These are phyloP conservation scores for Cardamine occulta DNA, from an alignment of 345 rosid genomes.

Conservation along the genomic window DNA sequence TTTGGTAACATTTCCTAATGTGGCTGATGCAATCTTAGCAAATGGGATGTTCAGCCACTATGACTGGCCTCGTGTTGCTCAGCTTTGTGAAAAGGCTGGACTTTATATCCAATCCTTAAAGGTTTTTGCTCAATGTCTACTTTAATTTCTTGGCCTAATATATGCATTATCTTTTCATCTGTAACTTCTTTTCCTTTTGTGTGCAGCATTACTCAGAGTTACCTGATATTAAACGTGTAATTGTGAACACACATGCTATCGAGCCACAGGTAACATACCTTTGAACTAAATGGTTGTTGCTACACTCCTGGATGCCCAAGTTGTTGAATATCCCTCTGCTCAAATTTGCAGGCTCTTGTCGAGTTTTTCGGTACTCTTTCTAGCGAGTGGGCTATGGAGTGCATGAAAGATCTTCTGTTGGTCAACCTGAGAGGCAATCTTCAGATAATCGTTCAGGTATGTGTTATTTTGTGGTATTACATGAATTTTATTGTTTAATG, in stretches of 20 bases:
- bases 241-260: conserved; percentile 99
- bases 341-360: conserved; percentile 75
- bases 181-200: conserved; percentile 39
- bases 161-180: conserved; percentile 12
- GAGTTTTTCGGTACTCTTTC: conserved; percentile 99
- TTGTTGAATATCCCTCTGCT: conserved; percentile 26
- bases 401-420: conserved; percentile 98
- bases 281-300: conserved; percentile 20
- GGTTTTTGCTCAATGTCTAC: conserved; percentile 49
- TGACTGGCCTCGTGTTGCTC: conserved; percentile 96
- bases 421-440: conserved; percentile 97
- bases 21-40: conserved; percentile 99
- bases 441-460: conserved; percentile 99
- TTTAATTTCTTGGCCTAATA: conserved; percentile 13
- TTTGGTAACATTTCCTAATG: conserved; percentile 97
- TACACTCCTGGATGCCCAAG: conserved; percentile 14
- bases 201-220: conserved; percentile 96
- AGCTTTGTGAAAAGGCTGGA: conserved; percentile 99
- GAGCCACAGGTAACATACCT: conserved; percentile 87
- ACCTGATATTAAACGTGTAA: conserved; percentile 98
- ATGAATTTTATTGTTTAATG: conserved; percentile 8
- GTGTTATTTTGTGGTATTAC: conserved; percentile 33
- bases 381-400: conserved; percentile 99
- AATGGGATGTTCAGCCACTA: conserved; percentile 99
- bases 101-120: conserved; percentile 87